Percentiles rank a stretch among this genome's conserved stretches.
phyloP scores from a whole-genome alignment of 1,284 basidiomycete species.

The Mycosarcoma mackinlayi region DNA sequence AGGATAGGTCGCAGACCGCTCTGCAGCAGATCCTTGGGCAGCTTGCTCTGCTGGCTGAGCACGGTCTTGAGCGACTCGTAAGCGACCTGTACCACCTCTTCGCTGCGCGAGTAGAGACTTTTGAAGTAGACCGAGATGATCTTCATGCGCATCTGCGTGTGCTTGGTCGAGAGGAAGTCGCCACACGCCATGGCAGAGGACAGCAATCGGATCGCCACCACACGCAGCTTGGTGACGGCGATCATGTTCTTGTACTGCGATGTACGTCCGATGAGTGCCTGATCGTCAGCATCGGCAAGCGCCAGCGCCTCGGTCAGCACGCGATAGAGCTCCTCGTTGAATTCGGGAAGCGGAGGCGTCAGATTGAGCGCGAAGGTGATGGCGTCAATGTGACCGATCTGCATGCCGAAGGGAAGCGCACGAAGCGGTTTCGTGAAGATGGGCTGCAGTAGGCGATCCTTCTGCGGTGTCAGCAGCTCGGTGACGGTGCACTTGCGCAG shows the following conservation, averaged over 20 bases:
- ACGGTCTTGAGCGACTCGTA: conserved; percentile 93
- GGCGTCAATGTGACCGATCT: conserved; percentile 98
- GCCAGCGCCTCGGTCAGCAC: conserved; percentile 94
- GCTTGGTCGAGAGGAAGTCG: conserved; percentile 75
- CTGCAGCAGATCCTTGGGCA: conserved; percentile 95
- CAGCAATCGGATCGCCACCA: conserved; percentile 91
- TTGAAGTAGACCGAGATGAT: conserved; percentile 99
- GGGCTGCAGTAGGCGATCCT: conserved; percentile 85
- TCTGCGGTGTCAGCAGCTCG: conserved; percentile 84
- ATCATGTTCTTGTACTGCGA: conserved; percentile 82
- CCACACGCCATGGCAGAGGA: conserved; percentile 94
- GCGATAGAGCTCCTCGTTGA: conserved; percentile 91
- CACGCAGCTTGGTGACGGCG: conserved; percentile 90
- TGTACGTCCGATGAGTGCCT: conserved; percentile 78
- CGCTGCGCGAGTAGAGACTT: conserved; percentile 91
- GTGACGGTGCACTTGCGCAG: conserved; percentile 79
- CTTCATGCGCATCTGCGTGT: conserved; percentile 73
- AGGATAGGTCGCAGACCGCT: conserved; percentile 94
- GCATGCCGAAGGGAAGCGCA: conserved; percentile 92
- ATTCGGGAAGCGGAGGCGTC: conserved; percentile 87
- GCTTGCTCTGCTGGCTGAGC: conserved; percentile 83
- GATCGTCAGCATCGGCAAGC: conserved; percentile 93
- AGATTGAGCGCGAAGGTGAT: conserved; percentile 85
- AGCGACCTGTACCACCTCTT: conserved; percentile 94
- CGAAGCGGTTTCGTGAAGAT: conserved; percentile 98